Evolutionary conservation across 768 basidiomycete genomes (phyloP).

Genomic region (Russula virescens): DNA sequence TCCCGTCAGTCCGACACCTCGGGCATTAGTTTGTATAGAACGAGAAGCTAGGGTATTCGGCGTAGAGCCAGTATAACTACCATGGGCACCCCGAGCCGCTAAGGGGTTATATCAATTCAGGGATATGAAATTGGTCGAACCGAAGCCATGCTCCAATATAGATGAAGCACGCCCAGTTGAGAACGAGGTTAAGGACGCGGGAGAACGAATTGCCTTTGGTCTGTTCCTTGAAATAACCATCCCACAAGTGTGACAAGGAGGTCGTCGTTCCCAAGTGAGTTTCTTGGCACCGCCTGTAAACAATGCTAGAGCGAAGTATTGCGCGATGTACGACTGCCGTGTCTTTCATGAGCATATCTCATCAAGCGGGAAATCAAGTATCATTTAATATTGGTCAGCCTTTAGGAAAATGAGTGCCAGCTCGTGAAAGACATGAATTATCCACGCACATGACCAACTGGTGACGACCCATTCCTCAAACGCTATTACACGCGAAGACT

Average conservation of each 20-base stretch:
- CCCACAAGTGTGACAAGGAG: constrained; percentile 89
- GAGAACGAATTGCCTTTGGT: constrained; percentile 85
- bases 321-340: constrained; percentile 83
- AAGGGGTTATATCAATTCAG: constrained; percentile 58
- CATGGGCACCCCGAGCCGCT: constrained; percentile 65
- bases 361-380: constrained; percentile 65
- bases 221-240: constrained; percentile 73
- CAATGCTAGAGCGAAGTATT: constrained; percentile 68
- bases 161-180: constrained; percentile 76
- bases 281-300: constrained; percentile 76
- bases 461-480: constrained; percentile 82
- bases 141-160: constrained; percentile 88
- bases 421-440: background rate
- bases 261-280: constrained; percentile 79
- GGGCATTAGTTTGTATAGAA: constrained; percentile 79
- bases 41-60: constrained; percentile 71
- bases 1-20: constrained; percentile 82
- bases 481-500: constrained; percentile 52
- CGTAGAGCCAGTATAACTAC: constrained; percentile 67
- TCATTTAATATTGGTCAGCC: constrained; percentile 39
- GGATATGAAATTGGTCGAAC: constrained; percentile 50
- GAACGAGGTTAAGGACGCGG: constrained; percentile 82
- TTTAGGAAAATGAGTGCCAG: background rate
- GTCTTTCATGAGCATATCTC: constrained; percentile 58
- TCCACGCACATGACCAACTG: constrained; percentile 67